Base-by-base conservation (phyloP, 164 flowering plant genomes). In the Annona squamosa region DNA sequence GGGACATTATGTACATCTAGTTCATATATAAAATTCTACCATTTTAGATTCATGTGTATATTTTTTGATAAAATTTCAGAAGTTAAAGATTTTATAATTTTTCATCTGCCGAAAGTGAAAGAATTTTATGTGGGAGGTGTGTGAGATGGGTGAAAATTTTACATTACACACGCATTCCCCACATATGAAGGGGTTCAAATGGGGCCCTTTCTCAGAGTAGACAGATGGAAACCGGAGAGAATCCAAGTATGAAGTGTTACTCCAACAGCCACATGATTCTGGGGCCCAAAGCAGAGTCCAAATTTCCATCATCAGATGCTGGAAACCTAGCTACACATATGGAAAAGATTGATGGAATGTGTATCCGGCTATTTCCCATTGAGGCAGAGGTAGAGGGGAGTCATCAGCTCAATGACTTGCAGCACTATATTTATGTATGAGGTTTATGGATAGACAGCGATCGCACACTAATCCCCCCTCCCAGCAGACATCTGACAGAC, bases 401-500 rank as follows among this genome's bases (percentile, higher is more conserved):
- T 67, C 46, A 70, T 48, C 46, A 63, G 37, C 46, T 26, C 48
- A 52, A 19, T 72, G 74, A 46, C 3, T 62, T 61, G 7, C 74
- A 67, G 66, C 79, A 72, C 72, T 77, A 26, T 26, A 26, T 26
- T 26, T 26, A 26, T 26, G 37, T 26, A 26, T 48, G 65, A 67
- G 65, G 37, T 43, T 71, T 69, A 69, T 71, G 45, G 46, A 69
- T 63, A 65, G 85, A 78, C 74, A 73, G 73, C 42, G 71, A 74
- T 74, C 73, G 37, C 69, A 47, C 70, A 68, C 57, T 64, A 12
- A 74, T 70, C 68, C 63, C 46, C 65, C 75, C 56, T 72, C 59
- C 72, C 45, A 76, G 77, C 73, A 81, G 82, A 81, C 84, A 84
- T 48, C 77, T 70, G 56, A 70, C 75, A 68, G 84, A 77, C 86